phyloP scores from a whole-genome alignment of 2,329 filamentous ascomycete genomes.

The Purpureocillium takamizusanense region DNA sequence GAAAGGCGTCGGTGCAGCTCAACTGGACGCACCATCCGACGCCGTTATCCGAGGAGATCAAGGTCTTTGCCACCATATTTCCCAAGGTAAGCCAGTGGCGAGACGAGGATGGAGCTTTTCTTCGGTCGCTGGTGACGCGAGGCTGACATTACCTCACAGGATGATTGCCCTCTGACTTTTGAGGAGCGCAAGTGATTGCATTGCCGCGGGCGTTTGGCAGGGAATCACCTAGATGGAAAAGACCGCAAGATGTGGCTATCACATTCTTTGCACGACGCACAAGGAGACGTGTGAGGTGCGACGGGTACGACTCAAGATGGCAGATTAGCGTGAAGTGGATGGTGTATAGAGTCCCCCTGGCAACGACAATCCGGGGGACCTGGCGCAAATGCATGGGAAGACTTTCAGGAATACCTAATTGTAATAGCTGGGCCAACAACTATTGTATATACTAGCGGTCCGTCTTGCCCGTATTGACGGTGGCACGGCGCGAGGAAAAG shows the following conservation, averaged over 20 bases:
- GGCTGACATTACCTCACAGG: conserved; percentile 35
- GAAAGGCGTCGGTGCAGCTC: conserved; percentile 77
- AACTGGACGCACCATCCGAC: conserved; percentile 90
- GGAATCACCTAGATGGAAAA: no score
- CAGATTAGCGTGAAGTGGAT: no score
- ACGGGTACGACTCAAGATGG: no score
- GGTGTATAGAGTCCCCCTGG: neutral
- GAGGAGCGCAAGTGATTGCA: conserved; percentile 36
- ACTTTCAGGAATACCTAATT: conserved; percentile 3
- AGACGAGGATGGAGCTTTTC: no score
- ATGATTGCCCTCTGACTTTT: conserved; percentile 76
- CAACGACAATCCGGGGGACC: neutral
- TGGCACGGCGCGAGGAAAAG: neutral
- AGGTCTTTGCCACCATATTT: conserved; percentile 98
- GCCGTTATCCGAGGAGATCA: conserved; percentile 80
- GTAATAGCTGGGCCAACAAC: conserved; percentile 3
- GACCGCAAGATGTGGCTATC: no score
- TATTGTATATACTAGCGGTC: conserved; percentile 4
- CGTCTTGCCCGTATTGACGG: neutral
- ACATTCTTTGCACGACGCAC: no score
- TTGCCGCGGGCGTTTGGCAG: no score
- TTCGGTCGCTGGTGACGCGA: neutral
- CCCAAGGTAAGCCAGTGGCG: conserved; percentile 64
- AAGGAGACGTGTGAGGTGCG: no score
- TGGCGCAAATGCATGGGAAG: conserved; percentile 1